These are phyloP conservation scores for Saposhnikovia divaricata DNA, from an alignment of 129 eudicot genomes.

Conservation along the genomic window DNA sequence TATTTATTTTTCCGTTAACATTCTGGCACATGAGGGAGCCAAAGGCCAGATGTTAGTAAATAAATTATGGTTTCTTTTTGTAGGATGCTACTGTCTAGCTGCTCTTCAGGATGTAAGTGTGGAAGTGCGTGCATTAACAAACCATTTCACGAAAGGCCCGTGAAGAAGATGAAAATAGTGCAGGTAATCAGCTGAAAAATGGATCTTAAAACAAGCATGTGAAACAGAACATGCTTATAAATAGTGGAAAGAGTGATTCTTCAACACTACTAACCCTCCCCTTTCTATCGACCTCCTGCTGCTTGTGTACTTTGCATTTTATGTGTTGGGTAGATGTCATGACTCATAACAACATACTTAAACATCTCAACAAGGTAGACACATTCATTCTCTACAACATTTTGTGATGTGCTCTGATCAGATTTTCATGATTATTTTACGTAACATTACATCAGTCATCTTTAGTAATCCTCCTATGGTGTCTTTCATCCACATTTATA, in stretches of 20 bases:
- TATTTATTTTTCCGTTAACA: neutral
- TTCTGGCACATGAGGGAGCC: neutral
- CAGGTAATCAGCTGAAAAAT: conserved; percentile 34
- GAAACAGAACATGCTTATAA: neutral
- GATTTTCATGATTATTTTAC: too few relatives aligned
- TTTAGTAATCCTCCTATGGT: neutral
- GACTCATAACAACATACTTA: neutral
- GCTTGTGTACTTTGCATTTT: neutral
- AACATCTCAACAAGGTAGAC: neutral
- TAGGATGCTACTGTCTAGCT: conserved; percentile 89
- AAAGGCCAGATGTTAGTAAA: neutral
- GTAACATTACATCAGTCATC: neutral
- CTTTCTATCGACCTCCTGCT: neutral
- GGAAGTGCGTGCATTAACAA: conserved; percentile 75
- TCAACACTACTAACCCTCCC: neutral
- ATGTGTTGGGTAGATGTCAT: neutral
- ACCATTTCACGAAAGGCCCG: conserved; percentile 74
- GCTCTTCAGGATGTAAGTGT: conserved; percentile 86
- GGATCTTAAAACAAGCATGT: neutral
- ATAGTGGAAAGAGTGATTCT: neutral
- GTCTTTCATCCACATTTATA: neutral
- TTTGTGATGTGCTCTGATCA: neutral
- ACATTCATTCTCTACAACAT: neutral
- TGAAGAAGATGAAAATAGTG: conserved; percentile 76
- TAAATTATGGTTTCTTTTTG: conserved; percentile 12